These are phyloP conservation scores for Quercus aquifolioides DNA, from an alignment of 306 rosid genomes.

Conservation along the genomic window DNA sequence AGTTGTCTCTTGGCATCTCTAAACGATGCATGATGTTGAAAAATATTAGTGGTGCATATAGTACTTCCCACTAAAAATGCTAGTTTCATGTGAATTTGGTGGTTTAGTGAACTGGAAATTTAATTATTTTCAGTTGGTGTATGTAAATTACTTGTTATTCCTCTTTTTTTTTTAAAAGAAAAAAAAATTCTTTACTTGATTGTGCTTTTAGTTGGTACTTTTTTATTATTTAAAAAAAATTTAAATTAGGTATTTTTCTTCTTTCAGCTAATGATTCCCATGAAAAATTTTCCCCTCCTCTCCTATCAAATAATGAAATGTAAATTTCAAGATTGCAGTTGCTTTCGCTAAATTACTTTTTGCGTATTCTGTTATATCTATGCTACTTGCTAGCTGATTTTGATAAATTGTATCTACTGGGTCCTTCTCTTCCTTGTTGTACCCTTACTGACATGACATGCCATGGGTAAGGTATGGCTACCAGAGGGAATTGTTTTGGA, in stretches of 20 bases:
- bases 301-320: not conserved
- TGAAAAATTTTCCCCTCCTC: not conserved
- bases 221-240: not conserved
- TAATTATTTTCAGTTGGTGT: not conserved
- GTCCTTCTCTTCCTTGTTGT: not conserved
- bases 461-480: not conserved
- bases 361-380: not conserved
- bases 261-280: not conserved
- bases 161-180: too few relatives aligned
- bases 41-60: not conserved
- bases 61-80: not conserved
- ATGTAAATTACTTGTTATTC: not conserved
- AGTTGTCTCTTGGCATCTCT: not conserved
- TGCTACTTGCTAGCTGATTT: not conserved
- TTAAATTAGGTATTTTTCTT: not conserved
- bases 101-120: not conserved
- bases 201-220: not conserved
- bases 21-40: not conserved
- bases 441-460: not conserved
- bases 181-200: too few relatives aligned
- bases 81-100: not conserved
- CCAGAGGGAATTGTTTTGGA: not conserved
- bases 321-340: not conserved
- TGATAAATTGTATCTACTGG: not conserved
- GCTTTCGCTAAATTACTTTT: not conserved